Conservation (phyloP, 2,329 filamentous ascomycete species). For the Pseudonectria buxi region DNA sequence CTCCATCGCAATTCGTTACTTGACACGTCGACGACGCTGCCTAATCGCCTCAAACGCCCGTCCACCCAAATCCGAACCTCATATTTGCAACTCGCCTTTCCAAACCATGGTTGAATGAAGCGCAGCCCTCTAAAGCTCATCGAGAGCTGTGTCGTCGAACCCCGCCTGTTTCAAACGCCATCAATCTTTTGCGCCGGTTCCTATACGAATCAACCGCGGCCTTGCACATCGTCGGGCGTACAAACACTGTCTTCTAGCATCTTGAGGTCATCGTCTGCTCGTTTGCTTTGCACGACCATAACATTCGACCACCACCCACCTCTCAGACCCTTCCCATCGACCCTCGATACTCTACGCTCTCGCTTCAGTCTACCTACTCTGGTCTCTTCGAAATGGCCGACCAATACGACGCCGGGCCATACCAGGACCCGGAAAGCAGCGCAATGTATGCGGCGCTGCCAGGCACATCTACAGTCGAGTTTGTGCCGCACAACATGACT, state of each 20-base stretch:
- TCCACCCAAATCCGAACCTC: too few species aligned
- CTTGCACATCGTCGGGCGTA: too few species aligned
- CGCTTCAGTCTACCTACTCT: background rate
- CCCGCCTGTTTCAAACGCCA: background rate
- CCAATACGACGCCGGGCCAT: constrained; percentile 22
- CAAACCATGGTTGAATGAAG: background rate
- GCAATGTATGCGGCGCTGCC: constrained; percentile 26
- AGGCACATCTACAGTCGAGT: constrained; percentile 22
- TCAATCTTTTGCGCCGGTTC: too few species aligned
- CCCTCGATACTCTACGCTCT: background rate
- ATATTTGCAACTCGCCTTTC: background rate
- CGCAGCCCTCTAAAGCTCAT: too few species aligned
- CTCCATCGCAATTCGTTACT: too few species aligned
- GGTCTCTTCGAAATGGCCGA: constrained; percentile 19
- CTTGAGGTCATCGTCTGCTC: too few species aligned
- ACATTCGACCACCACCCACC: background rate
- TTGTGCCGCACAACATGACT: constrained; percentile 26
- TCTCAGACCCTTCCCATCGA: background rate
- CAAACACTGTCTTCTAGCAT: too few species aligned
- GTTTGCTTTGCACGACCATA: too few species aligned
- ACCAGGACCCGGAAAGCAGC: constrained; percentile 20
- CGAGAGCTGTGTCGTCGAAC: background rate
- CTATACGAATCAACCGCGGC: too few species aligned
- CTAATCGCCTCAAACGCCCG: background rate
- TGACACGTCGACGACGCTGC: too few species aligned